A percentile compares a stretch with the other conserved stretches of the same genome.
Conservation (phyloP, 2,329 filamentous ascomycete genomes). For the Aspergillus pseudoviridinutans region DNA sequence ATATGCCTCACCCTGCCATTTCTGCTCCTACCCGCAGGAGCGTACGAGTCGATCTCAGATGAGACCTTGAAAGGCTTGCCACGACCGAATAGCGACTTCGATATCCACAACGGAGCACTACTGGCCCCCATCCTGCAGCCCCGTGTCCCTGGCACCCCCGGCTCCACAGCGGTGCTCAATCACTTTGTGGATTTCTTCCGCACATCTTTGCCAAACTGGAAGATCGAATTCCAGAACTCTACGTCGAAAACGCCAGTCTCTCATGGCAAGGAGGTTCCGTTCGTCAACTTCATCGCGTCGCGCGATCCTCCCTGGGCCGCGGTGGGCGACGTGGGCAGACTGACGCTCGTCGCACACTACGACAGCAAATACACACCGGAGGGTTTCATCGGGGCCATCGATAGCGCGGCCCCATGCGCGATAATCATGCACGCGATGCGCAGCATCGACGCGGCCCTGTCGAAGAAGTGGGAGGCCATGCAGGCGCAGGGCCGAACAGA, state of each 20-base stretch:
- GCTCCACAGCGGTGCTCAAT: conserved; percentile 65
- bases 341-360: conserved; percentile 91
- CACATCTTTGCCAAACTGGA: conserved; percentile 71
- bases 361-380: conserved; percentile 76
- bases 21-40: conserved; percentile 26
- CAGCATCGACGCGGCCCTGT: conserved; percentile 74
- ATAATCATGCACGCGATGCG: conserved; percentile 84
- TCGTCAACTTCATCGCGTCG: conserved; percentile 79
- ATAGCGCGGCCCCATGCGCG: conserved; percentile 91
- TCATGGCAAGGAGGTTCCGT: conserved; percentile 67
- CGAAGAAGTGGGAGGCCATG: conserved; percentile 76
- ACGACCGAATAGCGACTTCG: conserved; percentile 68
- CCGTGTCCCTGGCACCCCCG: conserved; percentile 81
- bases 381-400: conserved; percentile 89
- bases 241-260: conserved; percentile 76
- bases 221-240: conserved; percentile 81
- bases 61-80: conserved; percentile 68
- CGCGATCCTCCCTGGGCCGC: conserved; percentile 81
- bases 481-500: conserved; percentile 52
- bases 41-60: conserved; percentile 67
- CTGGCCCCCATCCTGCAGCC: conserved; percentile 83
- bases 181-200: conserved; percentile 84
- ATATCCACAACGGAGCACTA: conserved; percentile 70
- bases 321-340: conserved; percentile 68
- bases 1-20: conserved; percentile 23